These are phyloP conservation scores for Citrus mangshanensis DNA, from an alignment of 345 rosid species.

Conservation along the genomic window DNA sequence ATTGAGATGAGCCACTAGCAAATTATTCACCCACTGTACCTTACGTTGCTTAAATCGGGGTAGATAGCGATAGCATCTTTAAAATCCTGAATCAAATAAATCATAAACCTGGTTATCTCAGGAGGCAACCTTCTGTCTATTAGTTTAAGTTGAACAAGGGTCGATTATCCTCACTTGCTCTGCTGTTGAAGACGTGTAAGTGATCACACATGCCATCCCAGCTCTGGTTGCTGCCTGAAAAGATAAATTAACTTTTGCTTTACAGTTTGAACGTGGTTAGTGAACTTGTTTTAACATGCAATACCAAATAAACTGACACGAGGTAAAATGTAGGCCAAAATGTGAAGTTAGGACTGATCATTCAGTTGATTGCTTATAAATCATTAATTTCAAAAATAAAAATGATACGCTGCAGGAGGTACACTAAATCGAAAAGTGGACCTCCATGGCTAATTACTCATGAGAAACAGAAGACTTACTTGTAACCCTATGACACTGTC, in stretches of 20 bases:
- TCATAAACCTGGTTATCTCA: background rate
- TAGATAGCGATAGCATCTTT: slow-evolving; percentile 68
- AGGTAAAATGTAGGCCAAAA: background rate
- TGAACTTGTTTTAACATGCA: background rate
- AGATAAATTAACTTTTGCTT: slow-evolving; percentile 6
- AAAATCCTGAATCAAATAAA: slow-evolving; percentile 57
- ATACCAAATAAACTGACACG: background rate
- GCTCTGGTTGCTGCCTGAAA: slow-evolving; percentile 82
- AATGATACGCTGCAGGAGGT: background rate
- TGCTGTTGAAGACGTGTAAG: slow-evolving; percentile 85
- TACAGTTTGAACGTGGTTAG: background rate
- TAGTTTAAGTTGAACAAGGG: background rate
- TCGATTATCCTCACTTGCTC: slow-evolving; percentile 53
- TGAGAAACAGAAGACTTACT: slow-evolving; percentile 28
- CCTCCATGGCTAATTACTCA: background rate
- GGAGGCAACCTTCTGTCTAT: background rate
- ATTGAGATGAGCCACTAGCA: background rate
- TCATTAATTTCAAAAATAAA: background rate
- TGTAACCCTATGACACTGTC: slow-evolving; percentile 94
- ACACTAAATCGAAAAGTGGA: background rate
- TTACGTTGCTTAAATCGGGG: slow-evolving; percentile 74
- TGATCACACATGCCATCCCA: slow-evolving; percentile 85
- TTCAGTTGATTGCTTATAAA: background rate
- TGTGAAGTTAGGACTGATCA: background rate
- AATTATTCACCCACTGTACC: slow-evolving; percentile 28